These are phyloP conservation scores for Dillenia turbinata DNA, from an alignment of 164 flowering plant genomes.

Conservation along the genomic window DNA sequence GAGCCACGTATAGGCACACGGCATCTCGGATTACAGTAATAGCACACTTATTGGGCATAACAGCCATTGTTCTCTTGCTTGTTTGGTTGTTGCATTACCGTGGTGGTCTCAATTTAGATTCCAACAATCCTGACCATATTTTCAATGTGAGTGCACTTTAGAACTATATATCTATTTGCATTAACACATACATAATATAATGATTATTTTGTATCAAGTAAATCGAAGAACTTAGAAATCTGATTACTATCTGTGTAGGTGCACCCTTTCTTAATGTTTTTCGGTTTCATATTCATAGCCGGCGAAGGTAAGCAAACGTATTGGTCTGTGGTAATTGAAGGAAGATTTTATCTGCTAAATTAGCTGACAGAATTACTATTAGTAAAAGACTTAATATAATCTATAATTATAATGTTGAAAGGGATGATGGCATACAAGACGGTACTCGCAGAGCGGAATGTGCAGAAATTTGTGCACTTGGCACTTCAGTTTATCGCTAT, in stretches of 20 bases:
- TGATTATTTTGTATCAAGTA: background rate
- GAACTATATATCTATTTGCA: background rate
- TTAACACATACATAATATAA: background rate
- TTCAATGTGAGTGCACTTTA: slow-evolving; percentile 22
- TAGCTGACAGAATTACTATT: background rate
- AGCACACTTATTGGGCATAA: slow-evolving; percentile 27
- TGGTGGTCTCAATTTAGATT: slow-evolving; percentile 30
- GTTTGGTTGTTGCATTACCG: slow-evolving; percentile 39
- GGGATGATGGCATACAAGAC: slow-evolving; percentile 77
- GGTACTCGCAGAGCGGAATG: slow-evolving; percentile 24
- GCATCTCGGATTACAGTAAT: slow-evolving; percentile 16
- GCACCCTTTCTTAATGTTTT: slow-evolving; percentile 72
- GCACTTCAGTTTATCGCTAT: slow-evolving; percentile 40
- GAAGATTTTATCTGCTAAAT: background rate
- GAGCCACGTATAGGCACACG: slow-evolving; percentile 4
- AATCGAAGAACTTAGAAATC: too few species aligned
- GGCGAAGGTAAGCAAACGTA: slow-evolving; percentile 53
- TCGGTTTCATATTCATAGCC: slow-evolving; percentile 45
- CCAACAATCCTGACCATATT: slow-evolving; percentile 14
- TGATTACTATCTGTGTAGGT: slow-evolving; percentile 30
- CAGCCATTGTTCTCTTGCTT: slow-evolving; percentile 26
- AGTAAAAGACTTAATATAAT: background rate
- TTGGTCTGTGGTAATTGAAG: background rate
- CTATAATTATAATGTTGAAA: slow-evolving; percentile 11
- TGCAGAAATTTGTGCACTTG: slow-evolving; percentile 51